phyloP scores from a whole-genome alignment of 805 yeast species.

The Pichia nanzhaoensis region DNA sequence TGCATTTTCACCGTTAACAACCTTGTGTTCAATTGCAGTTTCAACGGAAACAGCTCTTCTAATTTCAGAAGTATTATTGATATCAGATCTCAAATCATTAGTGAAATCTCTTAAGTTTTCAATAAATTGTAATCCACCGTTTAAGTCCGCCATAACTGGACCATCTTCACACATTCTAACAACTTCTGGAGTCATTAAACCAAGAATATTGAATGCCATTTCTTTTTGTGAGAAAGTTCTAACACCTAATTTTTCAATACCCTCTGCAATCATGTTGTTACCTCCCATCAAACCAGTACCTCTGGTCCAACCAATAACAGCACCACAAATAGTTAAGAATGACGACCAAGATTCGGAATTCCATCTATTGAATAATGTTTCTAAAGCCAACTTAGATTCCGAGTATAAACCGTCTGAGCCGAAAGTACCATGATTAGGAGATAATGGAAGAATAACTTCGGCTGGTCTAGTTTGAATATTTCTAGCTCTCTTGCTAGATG shows the following conservation, averaged over 20 bases:
- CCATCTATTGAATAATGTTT: constrained; percentile 98
- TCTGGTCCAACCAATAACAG: constrained; percentile 99
- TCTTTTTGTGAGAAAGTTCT: constrained; percentile 98
- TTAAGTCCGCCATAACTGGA: constrained; percentile 96
- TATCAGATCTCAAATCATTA: constrained; percentile 66
- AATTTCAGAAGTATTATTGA: constrained; percentile 78
- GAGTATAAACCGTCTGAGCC: constrained; percentile 98
- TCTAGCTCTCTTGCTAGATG: constrained; percentile 68
- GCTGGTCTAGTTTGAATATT: constrained; percentile 95
- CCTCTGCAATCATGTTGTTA: constrained; percentile 96
- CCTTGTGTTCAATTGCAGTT: constrained; percentile 79
- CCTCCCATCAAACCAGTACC: constrained; percentile 99
- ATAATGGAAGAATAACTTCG: constrained; percentile 90
- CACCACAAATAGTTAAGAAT: constrained; percentile 95
- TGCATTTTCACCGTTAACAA: constrained; percentile 80
- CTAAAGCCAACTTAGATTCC: constrained; percentile 92
- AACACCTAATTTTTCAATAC: constrained; percentile 91
- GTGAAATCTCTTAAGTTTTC: constrained; percentile 88
- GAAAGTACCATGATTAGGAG: constrained; percentile 98
- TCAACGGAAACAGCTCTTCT: constrained; percentile 95
- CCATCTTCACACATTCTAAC: constrained; percentile 82
- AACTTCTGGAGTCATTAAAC: constrained; percentile 83
- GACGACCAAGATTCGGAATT: constrained; percentile 94
- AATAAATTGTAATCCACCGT: constrained; percentile 95
- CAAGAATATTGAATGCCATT: constrained; percentile 97